phyloP scores from a whole-genome alignment of 1,284 basidiomycete species.

The Termitomyces sp. region DNA sequence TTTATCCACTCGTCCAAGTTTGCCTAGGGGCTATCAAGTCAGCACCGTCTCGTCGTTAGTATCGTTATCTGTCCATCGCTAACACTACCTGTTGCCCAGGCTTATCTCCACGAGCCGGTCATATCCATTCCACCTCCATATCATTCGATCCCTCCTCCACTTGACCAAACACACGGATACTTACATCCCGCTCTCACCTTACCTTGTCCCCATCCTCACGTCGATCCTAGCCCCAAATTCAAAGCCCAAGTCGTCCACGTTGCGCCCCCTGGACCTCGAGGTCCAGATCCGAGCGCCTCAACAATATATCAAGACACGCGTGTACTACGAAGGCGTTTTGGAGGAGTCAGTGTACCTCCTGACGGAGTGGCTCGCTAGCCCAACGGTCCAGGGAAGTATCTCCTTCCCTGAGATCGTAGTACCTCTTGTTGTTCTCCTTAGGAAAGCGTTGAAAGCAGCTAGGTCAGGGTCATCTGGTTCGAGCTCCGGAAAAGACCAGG shows the following conservation, averaged over 20 bases:
- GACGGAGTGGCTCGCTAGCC: conserved; percentile 72
- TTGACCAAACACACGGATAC: conserved; percentile 70
- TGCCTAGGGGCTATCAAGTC: conserved; percentile 89
- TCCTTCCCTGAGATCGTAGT: conserved; percentile 92
- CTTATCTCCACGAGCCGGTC: conserved; percentile 61
- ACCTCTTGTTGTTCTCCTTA: conserved; percentile 74
- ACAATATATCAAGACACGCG: conserved; percentile 84
- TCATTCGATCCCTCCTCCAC: conserved; percentile 45
- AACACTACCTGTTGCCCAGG: conserved; percentile 36
- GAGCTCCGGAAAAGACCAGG: conserved; percentile 48
- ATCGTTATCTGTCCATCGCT: conserved; percentile 14
- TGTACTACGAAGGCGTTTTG: conserved; percentile 79
- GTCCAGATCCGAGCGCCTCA: conserved; percentile 84
- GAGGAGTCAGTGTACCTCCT: conserved; percentile 82
- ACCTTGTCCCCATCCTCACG: conserved; percentile 84
- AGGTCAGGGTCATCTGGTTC: conserved; percentile 33
- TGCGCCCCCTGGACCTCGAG: conserved; percentile 88
- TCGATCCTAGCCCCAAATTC: conserved; percentile 70
- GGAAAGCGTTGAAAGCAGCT: conserved; percentile 62
- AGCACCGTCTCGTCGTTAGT: conserved; percentile 23
- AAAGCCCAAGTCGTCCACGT: conserved; percentile 81
- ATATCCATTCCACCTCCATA: conserved; percentile 46
- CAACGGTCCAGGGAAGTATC: conserved; percentile 69
- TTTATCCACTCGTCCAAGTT: conserved; percentile 96
- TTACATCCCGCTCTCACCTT: conserved; percentile 87